Base-by-base conservation (phyloP, 2,329 filamentous ascomycete genomes). In the Pestalotiopsis sp. region DNA sequence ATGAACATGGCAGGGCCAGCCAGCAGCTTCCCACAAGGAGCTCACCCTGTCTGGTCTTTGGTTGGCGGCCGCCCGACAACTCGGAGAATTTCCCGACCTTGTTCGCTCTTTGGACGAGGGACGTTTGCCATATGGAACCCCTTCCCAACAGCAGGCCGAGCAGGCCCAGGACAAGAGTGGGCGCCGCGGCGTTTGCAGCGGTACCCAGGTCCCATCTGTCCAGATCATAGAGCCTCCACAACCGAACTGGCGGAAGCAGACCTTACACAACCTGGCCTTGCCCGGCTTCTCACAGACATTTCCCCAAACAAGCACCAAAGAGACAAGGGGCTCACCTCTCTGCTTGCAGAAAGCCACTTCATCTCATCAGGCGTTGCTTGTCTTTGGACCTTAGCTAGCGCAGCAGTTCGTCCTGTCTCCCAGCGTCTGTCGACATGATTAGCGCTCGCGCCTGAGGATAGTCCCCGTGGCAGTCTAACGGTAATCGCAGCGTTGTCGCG, bases 61-160 rank as follows among this genome's bases (percentile, higher is more conserved):
- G 56, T 22, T 35, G 20, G 13, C 17, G 61, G 61, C 40, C 38
- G 40, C 26, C 24, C 64, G 40, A 44, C 64, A 59, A 60, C 64
- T 66, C 64, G 64, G 64, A 66, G 64, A 66, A 60, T 66, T 66
- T 66, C 26, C 64, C 64, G 64, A 48, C 64, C 64, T 66, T 59
- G 64, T 60, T 35, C n/a, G 22, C 38, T 14, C 44, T 58, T 26
- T 26, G 56, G 26, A 58, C 52, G 52, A 57, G 52, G 52, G 52
- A 57, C 56, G 56, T 26, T 52, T 58, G 24, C 56, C 56, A 58
- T 58, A 58, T 58, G 56, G 56, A 26, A 26, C 56, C 56, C 44
- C 44, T 20, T 52, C 20, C 17, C 44, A n/a, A n/a, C 9, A 9
- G 3, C 44, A 52, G 9, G 20, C 44, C 44, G n/a, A 52, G 44